Base-by-base conservation (phyloP, 2,329 filamentous ascomycete species). In the Penicillium occitanis region DNA sequence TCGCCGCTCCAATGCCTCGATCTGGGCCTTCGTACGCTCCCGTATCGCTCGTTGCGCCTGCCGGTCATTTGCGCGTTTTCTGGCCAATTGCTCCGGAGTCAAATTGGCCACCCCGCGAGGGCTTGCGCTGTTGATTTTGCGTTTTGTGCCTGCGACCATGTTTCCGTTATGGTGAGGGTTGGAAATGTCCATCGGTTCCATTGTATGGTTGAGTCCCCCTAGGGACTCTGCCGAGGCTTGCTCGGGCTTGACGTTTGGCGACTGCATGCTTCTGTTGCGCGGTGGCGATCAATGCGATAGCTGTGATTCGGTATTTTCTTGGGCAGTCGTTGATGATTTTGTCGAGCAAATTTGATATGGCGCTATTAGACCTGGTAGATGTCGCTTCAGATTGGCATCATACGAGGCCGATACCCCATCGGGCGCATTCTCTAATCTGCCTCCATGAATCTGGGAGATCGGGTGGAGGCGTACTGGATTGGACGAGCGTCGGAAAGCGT, bases 11-110 rank as follows among this genome's bases (percentile, higher is more conserved):
- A 95, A 82, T 6, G 79, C 81, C 74, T 94, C 91, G 71, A 95
- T 95, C 76, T 91, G 90, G 66, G 88, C 86, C 79, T 90, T 92
- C 33, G 91, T 95, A 64, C 92, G 87, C 80, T 94, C 91, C 50
- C 92, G 86, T 67, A 96, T 95, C 46, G 91, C 91, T 59, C 92
- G 86, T 76, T 96, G 92, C 35, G 92, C 92, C 77, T 96, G 91
- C 66, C 92, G 88, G 76, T 96, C 92, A 85, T 97, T 97, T 73
- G 92, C 91, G 69, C 93, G 86, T 82, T 97, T 97, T 78, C 93
- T 91, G 35, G 90, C 91, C 67, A 97, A 86, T 79, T 97, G 93
- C 68, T 93, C 91, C 5, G 92, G 91, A 11, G 92, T 96, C 75
- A 97, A 84, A 73, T 91, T 94, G 69, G 92, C 92, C 65, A 96